Percentiles rank a stretch among this genome's conserved stretches.
Conservation (phyloP, 148 eudicot genomes). For the Silene latifolia region DNA sequence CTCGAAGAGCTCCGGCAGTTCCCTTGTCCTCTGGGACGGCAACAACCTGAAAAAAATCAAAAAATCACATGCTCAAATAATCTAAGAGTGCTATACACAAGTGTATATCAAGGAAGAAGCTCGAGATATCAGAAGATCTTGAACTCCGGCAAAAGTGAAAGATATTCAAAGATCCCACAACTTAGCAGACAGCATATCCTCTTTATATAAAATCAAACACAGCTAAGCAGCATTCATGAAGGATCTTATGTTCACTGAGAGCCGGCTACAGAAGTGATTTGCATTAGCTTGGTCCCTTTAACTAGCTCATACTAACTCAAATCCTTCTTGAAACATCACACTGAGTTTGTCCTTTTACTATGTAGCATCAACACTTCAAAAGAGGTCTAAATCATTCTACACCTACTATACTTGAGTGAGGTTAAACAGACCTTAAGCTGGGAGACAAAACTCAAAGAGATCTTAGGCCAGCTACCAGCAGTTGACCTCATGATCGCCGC, state of each 20-base stretch:
- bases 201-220: neutral
- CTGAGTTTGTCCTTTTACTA: neutral
- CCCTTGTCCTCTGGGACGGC: constrained; percentile 91
- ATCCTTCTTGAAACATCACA: neutral
- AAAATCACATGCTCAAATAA: neutral
- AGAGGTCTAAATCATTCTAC: neutral
- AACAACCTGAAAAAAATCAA: constrained; percentile 56
- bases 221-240: neutral
- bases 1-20: constrained; percentile 91
- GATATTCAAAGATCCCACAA: neutral
- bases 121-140: neutral
- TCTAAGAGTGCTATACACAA: neutral
- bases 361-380: neutral
- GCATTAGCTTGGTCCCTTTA: neutral
- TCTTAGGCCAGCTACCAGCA: too few relatives aligned
- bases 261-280: neutral
- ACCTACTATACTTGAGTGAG: neutral
- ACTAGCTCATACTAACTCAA: neutral
- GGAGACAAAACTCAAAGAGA: too few relatives aligned
- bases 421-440: too few relatives aligned
- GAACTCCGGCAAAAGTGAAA: neutral
- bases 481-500: too few relatives aligned
- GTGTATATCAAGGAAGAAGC: neutral
- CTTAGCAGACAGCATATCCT: neutral
- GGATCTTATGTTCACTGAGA: neutral